Evolutionary conservation across 2,329 filamentous ascomycete genomes (phyloP), one percentile per base, ranked within the genome.

Genomic region (Aspergillus puulaauensis): DNA sequence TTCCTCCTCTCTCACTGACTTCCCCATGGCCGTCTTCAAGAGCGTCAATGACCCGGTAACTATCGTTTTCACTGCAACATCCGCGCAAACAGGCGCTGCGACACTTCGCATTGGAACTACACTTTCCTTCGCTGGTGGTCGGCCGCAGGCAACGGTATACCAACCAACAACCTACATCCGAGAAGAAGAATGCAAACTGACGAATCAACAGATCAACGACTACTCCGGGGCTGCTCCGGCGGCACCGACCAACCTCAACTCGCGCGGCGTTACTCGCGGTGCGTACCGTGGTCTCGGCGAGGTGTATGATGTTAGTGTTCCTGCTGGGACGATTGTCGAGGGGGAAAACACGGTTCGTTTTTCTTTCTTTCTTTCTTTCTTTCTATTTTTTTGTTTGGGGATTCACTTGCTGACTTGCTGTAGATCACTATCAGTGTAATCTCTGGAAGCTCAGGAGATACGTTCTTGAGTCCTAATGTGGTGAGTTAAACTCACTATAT

Each of bases 11-110:
- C 67, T 80, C 1, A 73, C 73, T 4, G 78, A 81, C 58, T 86
- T 89, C 67, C 86, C 86, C 44, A 89, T 89, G 86, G 86, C 86
- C 0, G 70, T 88, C 24, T 86, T 87, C 74, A 84, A 87, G 69
- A 70, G 70, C 23, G 80, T 83, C 56, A 88, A 88, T 72, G 79
- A 78, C 59, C 82, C 83, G 0, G 75, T 84, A 14, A 87, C 82
- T 1, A 87, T 89, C 72, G 80, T 80, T 44, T 86, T 89, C 70
- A 81, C 78, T 24, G 77, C 86, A 1, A 72, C 69, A 12, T 78
- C 82, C 15, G 78, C 78, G 2, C 79, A 83, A 5, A 77, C 79
- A 2, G 79, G 74, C 0, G 75, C 82, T 2, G 81, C 83, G 2
- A 89, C 85, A 1, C 79, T 89, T 24, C 80, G 86, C 44, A 82